Conservation (phyloP, 768 basidiomycete genomes). For the Russula dissimulans region DNA sequence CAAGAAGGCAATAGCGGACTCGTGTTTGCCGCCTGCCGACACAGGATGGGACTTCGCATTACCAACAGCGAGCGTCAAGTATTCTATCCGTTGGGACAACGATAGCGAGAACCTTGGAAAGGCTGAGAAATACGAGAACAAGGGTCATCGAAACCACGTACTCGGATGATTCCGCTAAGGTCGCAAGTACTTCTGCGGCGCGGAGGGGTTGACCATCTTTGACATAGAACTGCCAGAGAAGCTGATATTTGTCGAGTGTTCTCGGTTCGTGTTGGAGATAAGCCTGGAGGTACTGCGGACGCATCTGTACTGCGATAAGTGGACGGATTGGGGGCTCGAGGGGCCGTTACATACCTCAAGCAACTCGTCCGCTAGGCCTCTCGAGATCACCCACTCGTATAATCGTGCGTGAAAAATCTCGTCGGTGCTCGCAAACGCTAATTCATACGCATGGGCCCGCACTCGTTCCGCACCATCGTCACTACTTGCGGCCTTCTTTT, state of each 20-base stretch:
- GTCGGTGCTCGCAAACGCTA: slow-evolving; percentile 78
- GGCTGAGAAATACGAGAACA: background rate
- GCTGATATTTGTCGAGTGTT: slow-evolving; percentile 72
- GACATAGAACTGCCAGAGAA: slow-evolving; percentile 97
- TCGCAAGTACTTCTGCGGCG: slow-evolving; percentile 78
- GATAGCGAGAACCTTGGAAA: slow-evolving; percentile 49
- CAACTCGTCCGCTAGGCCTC: slow-evolving; percentile 76
- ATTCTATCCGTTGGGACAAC: slow-evolving; percentile 76
- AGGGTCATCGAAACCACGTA: slow-evolving; percentile 31
- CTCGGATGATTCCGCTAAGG: slow-evolving; percentile 79
- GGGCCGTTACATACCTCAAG: slow-evolving; percentile 57
- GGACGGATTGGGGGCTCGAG: slow-evolving; percentile 2
- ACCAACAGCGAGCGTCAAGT: slow-evolving; percentile 86
- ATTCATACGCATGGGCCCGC: slow-evolving; percentile 76
- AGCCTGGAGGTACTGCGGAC: slow-evolving; percentile 79
- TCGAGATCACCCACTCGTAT: slow-evolving; percentile 88
- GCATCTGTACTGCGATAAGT: slow-evolving; percentile 43
- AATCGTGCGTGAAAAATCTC: slow-evolving; percentile 90
- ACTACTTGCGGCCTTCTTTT: slow-evolving; percentile 42
- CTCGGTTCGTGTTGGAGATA: slow-evolving; percentile 77
- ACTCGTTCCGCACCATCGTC: slow-evolving; percentile 52
- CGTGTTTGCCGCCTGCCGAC: slow-evolving; percentile 64
- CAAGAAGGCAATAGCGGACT: slow-evolving; percentile 92
- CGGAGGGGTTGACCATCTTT: slow-evolving; percentile 80
- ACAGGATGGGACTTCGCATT: slow-evolving; percentile 94